Percentiles rank a stretch among this genome's conserved stretches.
Conservation (phyloP, 2,329 filamentous ascomycete species). For the Sporothrix schenckii region DNA sequence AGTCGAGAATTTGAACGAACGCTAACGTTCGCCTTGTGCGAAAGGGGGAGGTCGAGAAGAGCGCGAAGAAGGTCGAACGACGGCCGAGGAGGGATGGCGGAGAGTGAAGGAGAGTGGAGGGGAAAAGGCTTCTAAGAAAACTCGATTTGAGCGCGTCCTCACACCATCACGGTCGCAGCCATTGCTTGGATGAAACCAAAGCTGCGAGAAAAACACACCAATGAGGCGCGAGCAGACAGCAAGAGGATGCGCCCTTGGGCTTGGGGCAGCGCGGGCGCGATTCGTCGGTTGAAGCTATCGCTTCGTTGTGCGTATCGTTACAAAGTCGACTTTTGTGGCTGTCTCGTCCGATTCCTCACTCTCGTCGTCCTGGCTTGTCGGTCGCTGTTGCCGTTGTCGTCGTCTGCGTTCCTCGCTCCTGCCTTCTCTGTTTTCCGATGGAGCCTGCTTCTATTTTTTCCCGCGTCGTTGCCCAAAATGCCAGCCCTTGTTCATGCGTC, state of each 20-base stretch:
- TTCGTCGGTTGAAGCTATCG: neutral
- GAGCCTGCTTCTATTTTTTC: slow-evolving; percentile 29
- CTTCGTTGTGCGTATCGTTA: neutral
- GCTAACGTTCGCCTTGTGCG: slow-evolving; percentile 8
- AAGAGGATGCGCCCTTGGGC: neutral
- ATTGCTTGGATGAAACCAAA: slow-evolving; percentile 32
- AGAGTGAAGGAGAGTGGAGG: neutral
- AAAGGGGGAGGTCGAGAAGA: neutral
- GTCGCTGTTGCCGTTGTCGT: slow-evolving; percentile 18
- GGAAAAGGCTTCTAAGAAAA: slow-evolving; percentile 12
- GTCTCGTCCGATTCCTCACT: neutral
- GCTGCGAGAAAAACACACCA: slow-evolving; percentile 18
- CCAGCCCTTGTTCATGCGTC: slow-evolving; percentile 19
- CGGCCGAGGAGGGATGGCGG: neutral
- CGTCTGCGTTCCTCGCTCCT: slow-evolving; percentile 14
- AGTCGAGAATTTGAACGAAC: slow-evolving; percentile 23
- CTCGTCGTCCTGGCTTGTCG: slow-evolving; percentile 1
- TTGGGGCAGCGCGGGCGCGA: slow-evolving; percentile 8
- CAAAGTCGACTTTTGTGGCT: neutral
- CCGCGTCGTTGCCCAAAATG: slow-evolving; percentile 30
- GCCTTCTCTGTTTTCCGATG: slow-evolving; percentile 21
- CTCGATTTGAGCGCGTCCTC: slow-evolving; percentile 32
- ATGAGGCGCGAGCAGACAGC: neutral
- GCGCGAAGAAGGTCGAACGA: neutral
- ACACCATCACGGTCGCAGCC: slow-evolving; percentile 35